Base-by-base conservation (phyloP, 805 yeast genomes). In the Kluyveromyces dobzhanskii region DNA sequence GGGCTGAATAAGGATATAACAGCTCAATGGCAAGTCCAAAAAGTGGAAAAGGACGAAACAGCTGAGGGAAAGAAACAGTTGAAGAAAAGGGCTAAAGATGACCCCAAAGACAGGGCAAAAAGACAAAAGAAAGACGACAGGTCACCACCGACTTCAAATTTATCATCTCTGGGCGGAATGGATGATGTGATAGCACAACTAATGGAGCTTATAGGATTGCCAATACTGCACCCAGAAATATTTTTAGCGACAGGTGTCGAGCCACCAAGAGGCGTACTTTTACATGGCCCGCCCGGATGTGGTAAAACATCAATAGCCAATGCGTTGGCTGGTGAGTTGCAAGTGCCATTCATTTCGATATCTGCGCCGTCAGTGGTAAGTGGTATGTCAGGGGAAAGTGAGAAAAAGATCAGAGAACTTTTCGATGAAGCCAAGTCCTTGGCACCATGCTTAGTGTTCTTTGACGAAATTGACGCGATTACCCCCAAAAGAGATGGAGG, bases 271-370 rank as follows among this genome's bases (percentile, higher is more conserved):
- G 97, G 97, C 31, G 84, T 92, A 1, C 59, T 92, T 23, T 62
- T 92, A n/a, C 94, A 88, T 59, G 98, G 98, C 0, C 98, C 98
- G 0, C 98, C 97, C 2, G 98, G 98, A 12, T 92, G 98, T 67
- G 98, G 98, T 58, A 92, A 92, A 54, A 92, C 98, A 0, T 81
- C 95, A 31, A 79, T 92, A 39, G 98, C 98, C 3, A 87, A 87
- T 59, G 96, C 97, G 0, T 66, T 92, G 17, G 98, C 98, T 1
- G 95, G 95, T 21, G 95, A 90, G 54, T 69, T 92, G 24, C 83
- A 86, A 49, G 95, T 92, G 0, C 96, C 97, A 0, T 92, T 92
- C 55, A 76, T 92, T 13, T 80, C 83, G 32, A 71, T 92, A 1
- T 83, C 95, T 19, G 97, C 98, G 0, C 98, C 98, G 1, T 81